Evolutionary conservation across 495 filamentous ascomycete genomes (phyloP).

Genomic region (Lentithecium fluviatile): DNA sequence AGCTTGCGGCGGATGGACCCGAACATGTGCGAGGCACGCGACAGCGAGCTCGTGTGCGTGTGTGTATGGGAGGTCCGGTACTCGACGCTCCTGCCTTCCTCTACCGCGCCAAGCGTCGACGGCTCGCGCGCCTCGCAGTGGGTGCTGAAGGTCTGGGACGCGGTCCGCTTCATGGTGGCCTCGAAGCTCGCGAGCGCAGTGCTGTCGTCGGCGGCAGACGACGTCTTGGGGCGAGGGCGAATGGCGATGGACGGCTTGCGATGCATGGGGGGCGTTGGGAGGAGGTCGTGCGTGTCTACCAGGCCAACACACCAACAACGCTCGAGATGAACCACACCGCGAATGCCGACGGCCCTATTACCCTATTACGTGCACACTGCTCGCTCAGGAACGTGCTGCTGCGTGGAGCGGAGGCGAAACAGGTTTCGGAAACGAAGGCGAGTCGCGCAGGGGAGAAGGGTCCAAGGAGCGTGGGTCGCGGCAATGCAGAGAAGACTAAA

Average conservation of each 20-base stretch:
- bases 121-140: constrained; percentile 16
- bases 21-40: constrained; percentile 16
- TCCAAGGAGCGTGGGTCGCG: neutral
- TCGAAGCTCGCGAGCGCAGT: neutral
- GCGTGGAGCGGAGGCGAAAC: neutral
- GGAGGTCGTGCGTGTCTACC: neutral
- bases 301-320: neutral
- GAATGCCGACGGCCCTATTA: too few species aligned
- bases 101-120: constrained; percentile 7
- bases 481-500: neutral
- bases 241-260: constrained; percentile 24
- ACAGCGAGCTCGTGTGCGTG: constrained; percentile 26
- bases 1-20: constrained; percentile 25
- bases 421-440: constrained; percentile 1
- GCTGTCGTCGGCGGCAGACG: constrained; percentile 29
- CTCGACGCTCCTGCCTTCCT: constrained; percentile 11
- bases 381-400: neutral
- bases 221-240: constrained; percentile 31
- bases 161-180: constrained; percentile 31
- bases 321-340: neutral
- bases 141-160: constrained; percentile 32
- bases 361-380: neutral
- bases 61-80: constrained; percentile 7
- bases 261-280: constrained; percentile 20
- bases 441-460: neutral